Conservation (phyloP, 495 filamentous ascomycete genomes). For the Penicillium silybi region DNA sequence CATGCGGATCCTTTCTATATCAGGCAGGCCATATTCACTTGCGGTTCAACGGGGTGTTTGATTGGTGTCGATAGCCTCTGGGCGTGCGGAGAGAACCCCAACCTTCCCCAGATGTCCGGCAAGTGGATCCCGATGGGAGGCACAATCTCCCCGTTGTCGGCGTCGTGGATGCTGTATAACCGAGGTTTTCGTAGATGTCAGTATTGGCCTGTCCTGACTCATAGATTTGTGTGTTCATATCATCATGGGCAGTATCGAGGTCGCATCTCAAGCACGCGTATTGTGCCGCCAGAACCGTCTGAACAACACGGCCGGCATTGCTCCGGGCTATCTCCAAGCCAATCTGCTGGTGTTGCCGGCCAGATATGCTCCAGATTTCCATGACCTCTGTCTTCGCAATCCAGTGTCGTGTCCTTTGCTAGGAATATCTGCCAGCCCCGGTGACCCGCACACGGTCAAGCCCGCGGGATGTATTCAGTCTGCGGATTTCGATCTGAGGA, state of each 20-base stretch:
- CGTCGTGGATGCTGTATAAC: background rate
- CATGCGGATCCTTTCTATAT: background rate
- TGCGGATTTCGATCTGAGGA: conserved; percentile 44
- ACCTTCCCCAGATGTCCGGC: conserved; percentile 22
- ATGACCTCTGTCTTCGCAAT: conserved; percentile 50
- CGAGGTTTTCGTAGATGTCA: background rate
- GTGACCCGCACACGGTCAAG: conserved; percentile 13
- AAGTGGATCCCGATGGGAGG: conserved; percentile 21
- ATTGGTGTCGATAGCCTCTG: background rate
- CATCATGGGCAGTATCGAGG: conserved; percentile 9
- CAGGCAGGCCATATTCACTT: background rate
- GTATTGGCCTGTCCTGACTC: background rate
- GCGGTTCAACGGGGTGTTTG: background rate
- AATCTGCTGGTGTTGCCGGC: conserved; percentile 54
- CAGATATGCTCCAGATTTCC: conserved; percentile 49
- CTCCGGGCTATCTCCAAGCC: conserved; percentile 51
- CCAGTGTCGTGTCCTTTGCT: conserved; percentile 57
- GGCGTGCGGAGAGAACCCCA: conserved; percentile 4
- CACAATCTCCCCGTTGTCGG: background rate
- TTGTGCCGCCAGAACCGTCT: conserved; percentile 37
- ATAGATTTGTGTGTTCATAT: background rate
- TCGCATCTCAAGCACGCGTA: conserved; percentile 39
- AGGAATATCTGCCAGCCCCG: conserved; percentile 25
- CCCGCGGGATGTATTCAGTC: conserved; percentile 25
- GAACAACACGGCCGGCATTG: conserved; percentile 47